Evolutionary conservation across 441 rosid genomes (phyloP).

Genomic region (Bocquillonia castaneifolia): DNA sequence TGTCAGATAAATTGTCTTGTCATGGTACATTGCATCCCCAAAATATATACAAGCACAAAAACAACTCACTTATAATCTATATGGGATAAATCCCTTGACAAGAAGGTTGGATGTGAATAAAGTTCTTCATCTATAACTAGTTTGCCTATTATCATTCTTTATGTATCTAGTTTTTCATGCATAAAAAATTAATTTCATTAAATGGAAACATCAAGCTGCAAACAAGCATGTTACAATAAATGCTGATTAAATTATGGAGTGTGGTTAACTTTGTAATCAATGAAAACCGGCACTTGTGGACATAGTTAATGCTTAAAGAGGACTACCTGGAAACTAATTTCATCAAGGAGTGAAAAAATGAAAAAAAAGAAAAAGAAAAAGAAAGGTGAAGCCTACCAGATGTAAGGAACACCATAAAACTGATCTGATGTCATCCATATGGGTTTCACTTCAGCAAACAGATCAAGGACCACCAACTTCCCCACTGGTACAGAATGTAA

Average conservation of each 20-base stretch:
- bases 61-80: too few relatives aligned
- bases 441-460: slow-evolving; percentile 70
- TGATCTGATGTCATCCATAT: slow-evolving; percentile 58
- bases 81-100: too few relatives aligned
- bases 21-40: too few relatives aligned
- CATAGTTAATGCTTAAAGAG: neutral
- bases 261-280: neutral
- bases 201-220: too few relatives aligned
- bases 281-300: neutral
- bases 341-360: neutral
- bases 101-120: neutral
- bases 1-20: slow-evolving; percentile 2
- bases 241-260: too few relatives aligned
- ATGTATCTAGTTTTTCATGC: too few relatives aligned
- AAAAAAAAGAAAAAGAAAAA: neutral
- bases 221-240: too few relatives aligned
- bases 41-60: too few relatives aligned
- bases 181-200: too few relatives aligned
- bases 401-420: slow-evolving; percentile 65
- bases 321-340: neutral
- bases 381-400: slow-evolving; percentile 38
- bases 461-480: slow-evolving; percentile 60
- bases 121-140: neutral
- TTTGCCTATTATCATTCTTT: neutral
- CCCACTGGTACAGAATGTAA: slow-evolving; percentile 64